phyloP scores from a whole-genome alignment of 2,329 filamentous ascomycete genomes.

The Malbranchea cinnamomea region DNA sequence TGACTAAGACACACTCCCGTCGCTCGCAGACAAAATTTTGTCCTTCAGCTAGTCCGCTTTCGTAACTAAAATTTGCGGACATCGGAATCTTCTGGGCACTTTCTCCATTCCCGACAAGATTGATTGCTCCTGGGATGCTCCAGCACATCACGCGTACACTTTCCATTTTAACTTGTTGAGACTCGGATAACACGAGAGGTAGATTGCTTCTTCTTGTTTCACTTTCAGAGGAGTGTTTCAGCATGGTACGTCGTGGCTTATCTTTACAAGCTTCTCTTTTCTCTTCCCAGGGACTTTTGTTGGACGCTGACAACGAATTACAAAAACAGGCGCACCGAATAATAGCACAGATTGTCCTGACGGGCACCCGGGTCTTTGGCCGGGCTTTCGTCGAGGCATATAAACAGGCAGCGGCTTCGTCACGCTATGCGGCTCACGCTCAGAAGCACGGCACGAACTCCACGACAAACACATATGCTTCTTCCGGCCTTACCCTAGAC shows the following conservation, averaged over 20 bases:
- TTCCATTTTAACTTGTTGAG: too few relatives aligned
- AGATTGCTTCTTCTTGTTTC: too few relatives aligned
- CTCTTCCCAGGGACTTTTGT: background rate
- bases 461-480: conserved; percentile 39
- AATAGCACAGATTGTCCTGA: conserved; percentile 82
- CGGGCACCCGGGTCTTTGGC: conserved; percentile 79
- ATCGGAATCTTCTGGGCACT: too few relatives aligned
- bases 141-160: too few relatives aligned
- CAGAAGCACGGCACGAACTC: conserved; percentile 40
- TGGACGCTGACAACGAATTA: background rate
- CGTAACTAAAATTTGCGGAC: too few relatives aligned
- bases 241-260: background rate
- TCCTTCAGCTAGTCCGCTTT: too few relatives aligned
- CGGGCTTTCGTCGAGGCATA: conserved; percentile 90
- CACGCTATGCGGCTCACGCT: conserved; percentile 62
- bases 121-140: too few relatives aligned
- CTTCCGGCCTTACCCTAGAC: conserved; percentile 73
- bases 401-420: conserved; percentile 81
- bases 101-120: too few relatives aligned
- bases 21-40: too few relatives aligned
- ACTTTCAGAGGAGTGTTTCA: too few relatives aligned
- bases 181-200: too few relatives aligned
- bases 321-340: conserved; percentile 68
- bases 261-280: background rate
- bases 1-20: too few relatives aligned